Percentiles rank a stretch among this genome's conserved stretches.
Evolutionary conservation across 2,329 filamentous ascomycete genomes (phyloP).

Genomic region (Colletotrichum tropicicola): DNA sequence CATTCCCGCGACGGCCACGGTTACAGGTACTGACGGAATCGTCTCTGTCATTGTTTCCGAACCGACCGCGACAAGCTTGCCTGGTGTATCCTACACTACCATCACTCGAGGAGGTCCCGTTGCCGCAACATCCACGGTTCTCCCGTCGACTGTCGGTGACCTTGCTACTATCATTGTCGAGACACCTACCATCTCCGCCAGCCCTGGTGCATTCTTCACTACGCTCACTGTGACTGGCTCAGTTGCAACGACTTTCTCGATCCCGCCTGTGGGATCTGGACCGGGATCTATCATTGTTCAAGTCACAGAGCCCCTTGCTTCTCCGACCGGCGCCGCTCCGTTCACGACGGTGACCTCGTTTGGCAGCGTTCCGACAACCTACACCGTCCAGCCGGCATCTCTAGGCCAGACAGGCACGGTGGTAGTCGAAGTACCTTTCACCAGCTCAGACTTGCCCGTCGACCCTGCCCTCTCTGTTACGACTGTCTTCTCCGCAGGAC

Average conservation of each 20-base stretch:
- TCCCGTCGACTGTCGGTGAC: neutral
- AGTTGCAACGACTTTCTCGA: neutral
- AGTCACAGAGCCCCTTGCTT: neutral
- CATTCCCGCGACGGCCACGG: neutral
- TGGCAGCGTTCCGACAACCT: neutral
- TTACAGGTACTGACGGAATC: neutral
- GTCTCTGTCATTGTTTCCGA: slow-evolving; percentile 12
- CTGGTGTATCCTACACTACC: neutral
- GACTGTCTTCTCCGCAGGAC: neutral
- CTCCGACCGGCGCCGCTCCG: neutral
- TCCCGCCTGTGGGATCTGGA: neutral
- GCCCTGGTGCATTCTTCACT: slow-evolving; percentile 1
- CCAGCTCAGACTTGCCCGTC: neutral
- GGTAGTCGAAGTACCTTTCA: neutral
- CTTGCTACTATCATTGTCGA: slow-evolving; percentile 8
- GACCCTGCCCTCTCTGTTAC: neutral
- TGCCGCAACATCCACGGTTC: slow-evolving; percentile 1
- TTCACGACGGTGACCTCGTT: neutral
- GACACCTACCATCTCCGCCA: neutral
- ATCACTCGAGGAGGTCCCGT: slow-evolving; percentile 1
- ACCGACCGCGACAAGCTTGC: neutral
- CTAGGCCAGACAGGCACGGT: neutral
- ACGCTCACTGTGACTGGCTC: neutral
- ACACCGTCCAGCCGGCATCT: neutral
- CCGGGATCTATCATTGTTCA: neutral